Conservation (phyloP, 2,329 filamentous ascomycete genomes). For the Trichoderma hamatum region DNA sequence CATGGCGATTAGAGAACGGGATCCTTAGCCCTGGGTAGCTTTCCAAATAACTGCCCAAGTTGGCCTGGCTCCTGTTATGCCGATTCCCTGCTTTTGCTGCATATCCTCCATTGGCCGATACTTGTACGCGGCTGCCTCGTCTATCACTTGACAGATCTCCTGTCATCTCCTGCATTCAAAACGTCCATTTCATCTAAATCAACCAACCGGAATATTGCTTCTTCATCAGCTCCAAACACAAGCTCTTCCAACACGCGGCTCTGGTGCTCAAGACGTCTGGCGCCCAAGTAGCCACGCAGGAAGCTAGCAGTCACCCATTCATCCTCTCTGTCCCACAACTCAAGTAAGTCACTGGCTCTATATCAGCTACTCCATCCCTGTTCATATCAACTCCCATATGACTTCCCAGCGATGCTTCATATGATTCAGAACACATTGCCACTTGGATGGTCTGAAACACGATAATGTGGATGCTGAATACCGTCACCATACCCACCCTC, state of each 20-base stretch:
- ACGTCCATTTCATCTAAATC: neutral
- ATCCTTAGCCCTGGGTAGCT: neutral
- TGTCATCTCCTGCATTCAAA: conserved; percentile 2
- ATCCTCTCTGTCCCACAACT: neutral
- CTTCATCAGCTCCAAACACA: neutral
- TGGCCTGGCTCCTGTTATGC: neutral
- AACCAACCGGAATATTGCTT: neutral
- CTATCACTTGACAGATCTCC: neutral
- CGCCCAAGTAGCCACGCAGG: neutral
- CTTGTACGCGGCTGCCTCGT: neutral
- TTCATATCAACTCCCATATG: neutral
- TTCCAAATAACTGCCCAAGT: conserved; percentile 16
- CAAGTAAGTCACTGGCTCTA: neutral
- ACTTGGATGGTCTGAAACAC: neutral
- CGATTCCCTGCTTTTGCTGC: conserved; percentile 22
- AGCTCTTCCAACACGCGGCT: neutral
- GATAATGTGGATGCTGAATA: neutral
- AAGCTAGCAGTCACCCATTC: neutral
- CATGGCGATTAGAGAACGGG: conserved; percentile 13
- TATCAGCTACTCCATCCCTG: neutral
- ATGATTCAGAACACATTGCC: neutral
- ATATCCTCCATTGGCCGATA: conserved; percentile 30
- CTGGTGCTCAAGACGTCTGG: no score
- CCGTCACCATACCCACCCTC: neutral
- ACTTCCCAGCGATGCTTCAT: neutral